Percentiles rank a stretch among this genome's conserved stretches.
These are phyloP conservation scores for Stemphylium lycopersici DNA, from an alignment of 2,329 filamentous ascomycete genomes.

Conservation along the genomic window DNA sequence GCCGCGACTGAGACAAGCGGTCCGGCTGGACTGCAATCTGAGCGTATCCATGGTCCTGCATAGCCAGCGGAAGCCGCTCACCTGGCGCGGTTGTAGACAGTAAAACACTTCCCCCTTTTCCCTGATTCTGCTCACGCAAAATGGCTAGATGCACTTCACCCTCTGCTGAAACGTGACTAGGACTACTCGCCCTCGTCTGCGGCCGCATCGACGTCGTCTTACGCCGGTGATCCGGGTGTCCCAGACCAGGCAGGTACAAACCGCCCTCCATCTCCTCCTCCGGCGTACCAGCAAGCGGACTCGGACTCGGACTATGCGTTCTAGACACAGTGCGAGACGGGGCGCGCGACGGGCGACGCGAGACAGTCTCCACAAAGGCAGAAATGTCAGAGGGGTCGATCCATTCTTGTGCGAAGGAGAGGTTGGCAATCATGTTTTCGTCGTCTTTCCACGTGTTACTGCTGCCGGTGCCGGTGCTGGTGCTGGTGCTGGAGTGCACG, in stretches of 20 bases:
- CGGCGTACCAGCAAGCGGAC: not conserved
- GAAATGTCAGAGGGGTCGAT: conserved; percentile 1
- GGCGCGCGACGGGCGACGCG: not conserved
- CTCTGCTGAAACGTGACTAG: not conserved
- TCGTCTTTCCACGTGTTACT: not conserved
- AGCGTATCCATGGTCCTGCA: no score
- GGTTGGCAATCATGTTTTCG: not conserved
- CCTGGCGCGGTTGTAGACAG: no score
- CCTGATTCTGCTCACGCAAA: no score
- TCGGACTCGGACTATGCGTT: not conserved
- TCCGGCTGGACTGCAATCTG: no score
- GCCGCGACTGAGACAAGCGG: no score
- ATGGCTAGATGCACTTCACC: no score
- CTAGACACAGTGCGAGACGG: not conserved
- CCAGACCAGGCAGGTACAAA: conserved; percentile 2
- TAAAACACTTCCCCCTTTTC: no score
- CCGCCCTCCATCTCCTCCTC: not conserved
- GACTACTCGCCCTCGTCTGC: not conserved
- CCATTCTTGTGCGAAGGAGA: not conserved
- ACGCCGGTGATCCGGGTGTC: not conserved
- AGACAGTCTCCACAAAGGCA: not conserved
- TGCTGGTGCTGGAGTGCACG: not conserved
- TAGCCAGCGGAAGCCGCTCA: no score
- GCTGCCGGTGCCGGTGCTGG: no score
- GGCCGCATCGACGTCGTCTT: not conserved